Evolutionary conservation across 345 rosid species (phyloP).

Genomic region (Camelina sativa): DNA sequence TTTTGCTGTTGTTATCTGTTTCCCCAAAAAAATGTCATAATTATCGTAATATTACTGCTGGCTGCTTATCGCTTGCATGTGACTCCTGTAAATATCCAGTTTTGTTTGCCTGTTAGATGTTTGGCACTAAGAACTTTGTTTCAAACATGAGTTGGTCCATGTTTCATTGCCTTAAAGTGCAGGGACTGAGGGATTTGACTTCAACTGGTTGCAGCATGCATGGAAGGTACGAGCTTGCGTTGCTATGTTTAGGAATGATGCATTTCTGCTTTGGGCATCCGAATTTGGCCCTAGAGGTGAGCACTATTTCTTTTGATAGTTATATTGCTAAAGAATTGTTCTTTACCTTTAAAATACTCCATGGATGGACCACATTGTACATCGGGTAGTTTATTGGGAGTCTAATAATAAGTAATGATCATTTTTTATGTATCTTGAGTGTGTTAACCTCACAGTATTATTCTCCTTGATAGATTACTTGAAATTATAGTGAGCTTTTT

Average conservation of each 20-base stretch:
- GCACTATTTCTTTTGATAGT: conserved; percentile 29
- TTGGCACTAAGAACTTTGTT: conserved; percentile 6
- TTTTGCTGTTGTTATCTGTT: conserved; percentile 13
- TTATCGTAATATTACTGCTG: conserved; percentile 1
- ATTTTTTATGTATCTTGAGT: conserved; percentile 25
- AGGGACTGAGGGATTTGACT: conserved; percentile 94
- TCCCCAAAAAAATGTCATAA: not conserved
- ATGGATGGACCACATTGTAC: conserved; percentile 24
- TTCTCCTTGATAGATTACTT: conserved; percentile 11
- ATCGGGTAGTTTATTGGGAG: conserved; percentile 14
- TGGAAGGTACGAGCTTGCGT: conserved; percentile 84
- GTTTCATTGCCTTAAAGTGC: conserved; percentile 72
- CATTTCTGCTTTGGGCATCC: conserved; percentile 99
- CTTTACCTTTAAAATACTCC: not conserved
- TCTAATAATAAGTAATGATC: conserved; percentile 20
- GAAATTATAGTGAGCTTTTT: conserved; percentile 10
- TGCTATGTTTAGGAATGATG: conserved; percentile 91
- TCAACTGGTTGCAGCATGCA: conserved; percentile 56
- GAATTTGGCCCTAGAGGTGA: conserved; percentile 87
- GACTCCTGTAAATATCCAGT: conserved; percentile 18
- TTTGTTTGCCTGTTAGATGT: conserved; percentile 29
- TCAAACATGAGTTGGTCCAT: conserved; percentile 47
- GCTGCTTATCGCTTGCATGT: conserved; percentile 21
- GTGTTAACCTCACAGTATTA: conserved; percentile 8
- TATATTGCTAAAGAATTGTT: conserved; percentile 20